Evolutionary conservation across 1,284 basidiomycete genomes (phyloP), one percentile per base, ranked within the genome.

Genomic region (Phylloporus sp.): DNA sequence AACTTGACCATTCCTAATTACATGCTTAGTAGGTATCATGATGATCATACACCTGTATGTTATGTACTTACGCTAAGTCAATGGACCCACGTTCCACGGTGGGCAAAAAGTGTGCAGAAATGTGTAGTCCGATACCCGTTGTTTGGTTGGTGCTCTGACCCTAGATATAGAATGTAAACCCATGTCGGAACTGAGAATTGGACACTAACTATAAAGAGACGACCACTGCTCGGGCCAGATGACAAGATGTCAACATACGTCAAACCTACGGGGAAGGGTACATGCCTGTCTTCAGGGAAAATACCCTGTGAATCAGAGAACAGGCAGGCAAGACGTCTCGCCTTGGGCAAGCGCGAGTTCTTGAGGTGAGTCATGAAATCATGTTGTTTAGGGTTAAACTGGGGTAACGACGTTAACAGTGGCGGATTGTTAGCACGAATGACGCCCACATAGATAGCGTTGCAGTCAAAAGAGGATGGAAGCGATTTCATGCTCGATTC

Each of bases 71-170:
- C 88, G 93, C 89, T 12, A 96, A 79, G 77, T 98, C 96, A 63
- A 98, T 90, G 0, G 93, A 92, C 76, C 98, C 95, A 68, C 97
- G 87, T 77, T 99, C 97, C 4, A 98, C 95, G 0, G 97, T 98
- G 1, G 96, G 95, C 61, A 98, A 96, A 76, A 98, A 98, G 22
- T 96, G 85, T 4, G 93, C 90, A 7, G 94, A 88, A 73, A 98
- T 85, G 70, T 97, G 95, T 0, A 95, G 93, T 8, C 92, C 94
- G 44, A 98, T 88, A 39, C 96, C 95, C 2, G 96, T 98, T 2
- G 95, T 98, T 78, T 99, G 96, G 20, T 85, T 90, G 10, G 95
- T 96, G 24, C 89, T 85, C 74, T 93, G 92, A 13, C 92, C 93
- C 90, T 86, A 28, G 17, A 11, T 20, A 50, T 10, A n/a, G 6